These are phyloP conservation scores for Paracamarosporium sp. DNA, from an alignment of 2,329 filamentous ascomycete genomes.

Conservation along the genomic window DNA sequence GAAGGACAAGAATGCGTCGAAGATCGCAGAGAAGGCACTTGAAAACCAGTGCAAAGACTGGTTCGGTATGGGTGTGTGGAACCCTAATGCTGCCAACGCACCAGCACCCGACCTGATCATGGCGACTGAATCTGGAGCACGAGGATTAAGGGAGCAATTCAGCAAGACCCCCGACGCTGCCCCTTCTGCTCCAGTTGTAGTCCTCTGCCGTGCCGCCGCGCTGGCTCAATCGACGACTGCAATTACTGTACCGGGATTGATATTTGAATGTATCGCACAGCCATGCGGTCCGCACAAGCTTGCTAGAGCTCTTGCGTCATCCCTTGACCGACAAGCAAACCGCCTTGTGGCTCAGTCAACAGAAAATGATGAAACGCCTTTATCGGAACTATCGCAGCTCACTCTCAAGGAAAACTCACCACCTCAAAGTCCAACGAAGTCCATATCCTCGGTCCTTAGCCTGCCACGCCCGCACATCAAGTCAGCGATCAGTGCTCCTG, in stretches of 20 bases:
- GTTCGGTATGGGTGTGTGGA: slow-evolving; percentile 41
- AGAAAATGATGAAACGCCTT: slow-evolving; percentile 20
- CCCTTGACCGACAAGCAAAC: slow-evolving; percentile 39
- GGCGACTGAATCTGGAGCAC: slow-evolving; percentile 41
- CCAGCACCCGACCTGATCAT: slow-evolving; percentile 35
- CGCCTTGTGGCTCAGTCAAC: slow-evolving; percentile 18
- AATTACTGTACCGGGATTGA: slow-evolving; percentile 42
- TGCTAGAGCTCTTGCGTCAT: slow-evolving; percentile 41
- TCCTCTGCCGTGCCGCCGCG: slow-evolving; percentile 43
- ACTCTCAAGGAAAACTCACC: slow-evolving; percentile 34
- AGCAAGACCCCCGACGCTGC: slow-evolving; percentile 23
- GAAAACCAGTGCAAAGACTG: slow-evolving; percentile 42
- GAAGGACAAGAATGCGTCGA: slow-evolving; percentile 40
- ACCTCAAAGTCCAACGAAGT: slow-evolving; percentile 15
- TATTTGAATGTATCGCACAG: slow-evolving; percentile 43
- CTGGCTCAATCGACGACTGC: slow-evolving; percentile 43
- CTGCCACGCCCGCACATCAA: slow-evolving; percentile 31
- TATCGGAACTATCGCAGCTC: slow-evolving; percentile 29
- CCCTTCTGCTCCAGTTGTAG: slow-evolving; percentile 37
- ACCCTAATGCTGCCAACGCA: slow-evolving; percentile 14
- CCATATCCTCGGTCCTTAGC: slow-evolving; percentile 13
- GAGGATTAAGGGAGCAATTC: slow-evolving; percentile 33
- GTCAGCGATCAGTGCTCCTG: slow-evolving; percentile 39
- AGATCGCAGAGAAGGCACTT: slow-evolving; percentile 39
- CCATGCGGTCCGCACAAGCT: slow-evolving; percentile 49